These are phyloP conservation scores for Glycine soja DNA, from an alignment of 306 rosid genomes.

Conservation along the genomic window DNA sequence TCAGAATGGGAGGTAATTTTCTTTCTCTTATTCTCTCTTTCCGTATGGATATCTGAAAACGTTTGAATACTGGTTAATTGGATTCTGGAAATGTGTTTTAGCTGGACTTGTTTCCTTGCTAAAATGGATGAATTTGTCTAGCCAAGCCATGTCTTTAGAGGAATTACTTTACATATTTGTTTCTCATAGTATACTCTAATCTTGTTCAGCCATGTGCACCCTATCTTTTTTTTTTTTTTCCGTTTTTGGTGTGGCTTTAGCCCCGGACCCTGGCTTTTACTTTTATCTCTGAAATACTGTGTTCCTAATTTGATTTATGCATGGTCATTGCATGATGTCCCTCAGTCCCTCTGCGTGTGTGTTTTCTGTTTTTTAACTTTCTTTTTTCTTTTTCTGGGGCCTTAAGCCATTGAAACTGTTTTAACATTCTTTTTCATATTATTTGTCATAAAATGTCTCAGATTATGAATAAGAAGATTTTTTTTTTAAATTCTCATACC, in stretches of 20 bases:
- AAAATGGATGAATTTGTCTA: background rate
- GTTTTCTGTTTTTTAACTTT: no score
- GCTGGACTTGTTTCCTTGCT: conserved; percentile 9
- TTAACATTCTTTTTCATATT: background rate
- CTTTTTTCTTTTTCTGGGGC: background rate
- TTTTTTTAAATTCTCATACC: background rate
- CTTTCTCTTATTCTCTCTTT: conserved; percentile 11
- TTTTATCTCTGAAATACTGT: conserved; percentile 14
- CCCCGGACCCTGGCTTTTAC: background rate
- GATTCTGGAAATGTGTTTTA: background rate
- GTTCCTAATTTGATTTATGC: conserved; percentile 35
- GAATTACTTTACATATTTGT: background rate
- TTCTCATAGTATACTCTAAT: conserved; percentile 18
- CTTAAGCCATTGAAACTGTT: conserved; percentile 7
- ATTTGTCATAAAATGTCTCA: conserved; percentile 20
- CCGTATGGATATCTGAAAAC: conserved; percentile 27
- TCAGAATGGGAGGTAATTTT: conserved; percentile 93
- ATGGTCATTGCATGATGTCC: conserved; percentile 3
- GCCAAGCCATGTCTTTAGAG: conserved; percentile 5
- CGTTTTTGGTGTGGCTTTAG: background rate
- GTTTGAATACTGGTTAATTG: conserved; percentile 12
- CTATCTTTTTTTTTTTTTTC: background rate
- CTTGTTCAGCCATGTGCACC: conserved; percentile 9
- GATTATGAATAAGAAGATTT: background rate
- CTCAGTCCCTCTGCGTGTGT: background rate